Conservation (phyloP, 306 rosid genomes). For the Acmispon strigosus region DNA sequence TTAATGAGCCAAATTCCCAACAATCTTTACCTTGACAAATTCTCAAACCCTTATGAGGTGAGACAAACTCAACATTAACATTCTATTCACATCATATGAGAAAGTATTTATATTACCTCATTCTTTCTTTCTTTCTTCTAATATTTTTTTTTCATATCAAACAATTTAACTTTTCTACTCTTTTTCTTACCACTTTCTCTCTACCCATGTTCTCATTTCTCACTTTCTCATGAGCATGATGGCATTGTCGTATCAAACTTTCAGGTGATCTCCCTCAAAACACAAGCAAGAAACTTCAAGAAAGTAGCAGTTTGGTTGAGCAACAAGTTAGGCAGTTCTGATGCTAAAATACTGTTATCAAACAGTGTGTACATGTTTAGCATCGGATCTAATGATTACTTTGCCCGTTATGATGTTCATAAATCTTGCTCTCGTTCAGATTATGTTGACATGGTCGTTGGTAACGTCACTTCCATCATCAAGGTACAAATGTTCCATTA, state of each 20-base stretch:
- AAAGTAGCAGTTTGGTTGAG: constrained; percentile 39
- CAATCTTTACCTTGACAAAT: too few species aligned
- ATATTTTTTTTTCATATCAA: too few species aligned
- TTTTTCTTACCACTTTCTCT: too few species aligned
- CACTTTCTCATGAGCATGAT: too few species aligned
- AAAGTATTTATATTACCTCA: too few species aligned
- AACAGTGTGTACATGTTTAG: constrained; percentile 66
- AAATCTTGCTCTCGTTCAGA: constrained; percentile 42
- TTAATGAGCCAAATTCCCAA: too few species aligned
- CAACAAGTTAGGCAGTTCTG: constrained; percentile 33
- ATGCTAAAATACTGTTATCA: constrained; percentile 40
- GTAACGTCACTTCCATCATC: constrained; percentile 52
- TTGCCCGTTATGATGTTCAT: constrained; percentile 39
- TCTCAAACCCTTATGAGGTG: too few species aligned
- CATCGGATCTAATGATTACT: constrained; percentile 73
- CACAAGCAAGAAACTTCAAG: constrained; percentile 51
- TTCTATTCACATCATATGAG: too few species aligned
- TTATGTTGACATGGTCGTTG: constrained; percentile 59
- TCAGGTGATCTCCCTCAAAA: constrained; percentile 68
- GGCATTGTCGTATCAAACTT: neutral
- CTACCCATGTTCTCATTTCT: too few species aligned
- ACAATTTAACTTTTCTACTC: too few species aligned
- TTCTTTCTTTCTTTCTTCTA: too few species aligned
- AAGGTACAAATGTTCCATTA: constrained; percentile 35
- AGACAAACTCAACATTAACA: too few species aligned